Evolutionary conservation across 1,284 basidiomycete genomes (phyloP), one percentile per base, ranked within the genome.

Genomic region (Sporisorium iseilematis-ciliati): DNA sequence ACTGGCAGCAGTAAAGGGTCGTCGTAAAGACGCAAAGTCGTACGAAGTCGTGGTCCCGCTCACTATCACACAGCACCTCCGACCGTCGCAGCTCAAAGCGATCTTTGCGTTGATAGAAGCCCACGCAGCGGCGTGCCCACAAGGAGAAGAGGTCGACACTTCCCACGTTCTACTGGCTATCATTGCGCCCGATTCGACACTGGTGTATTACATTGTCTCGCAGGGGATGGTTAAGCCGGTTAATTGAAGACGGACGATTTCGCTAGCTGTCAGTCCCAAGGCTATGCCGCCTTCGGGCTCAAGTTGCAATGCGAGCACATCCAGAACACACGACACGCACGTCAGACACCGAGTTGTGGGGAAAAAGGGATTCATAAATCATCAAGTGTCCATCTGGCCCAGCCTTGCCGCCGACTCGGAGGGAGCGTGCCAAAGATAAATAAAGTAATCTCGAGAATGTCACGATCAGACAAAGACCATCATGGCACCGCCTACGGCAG

Each of bases 181-280:
- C 62, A 80, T 81, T 29, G 80, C 82, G 7, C 64, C 64, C 7
- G 82, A 84, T 46, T 71, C 79, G 3, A 82, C 82, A 20, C 68
- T 84, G 4, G 82, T 84, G 8, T 84, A 84, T 64, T 84, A 84
- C 40, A 63, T 69, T 21, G 57, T 84, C 40, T 80, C 82, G 8
- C 40, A 78, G 29, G 82, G 81, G 16, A 58, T 84, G 61, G 78
- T 82, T 56, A 84, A 84, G 61, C 82, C 82, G 0, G 69, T 83
- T 58, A 84, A 84, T 46, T 84, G 58, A 51, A 31, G 1, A 1
- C 18, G 38, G 12, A 18, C 11, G 20, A 10, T 3, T n/a, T 7
- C 25, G n/a, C n/a, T n/a, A 16, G 4, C n/a, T n/a, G 3, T 31
- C 29, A 2, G 29, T 8, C 6, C 7, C 14, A 11, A 11, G 35